Base-by-base conservation (phyloP, 306 rosid species). In the Begonia loranthoides region DNA sequence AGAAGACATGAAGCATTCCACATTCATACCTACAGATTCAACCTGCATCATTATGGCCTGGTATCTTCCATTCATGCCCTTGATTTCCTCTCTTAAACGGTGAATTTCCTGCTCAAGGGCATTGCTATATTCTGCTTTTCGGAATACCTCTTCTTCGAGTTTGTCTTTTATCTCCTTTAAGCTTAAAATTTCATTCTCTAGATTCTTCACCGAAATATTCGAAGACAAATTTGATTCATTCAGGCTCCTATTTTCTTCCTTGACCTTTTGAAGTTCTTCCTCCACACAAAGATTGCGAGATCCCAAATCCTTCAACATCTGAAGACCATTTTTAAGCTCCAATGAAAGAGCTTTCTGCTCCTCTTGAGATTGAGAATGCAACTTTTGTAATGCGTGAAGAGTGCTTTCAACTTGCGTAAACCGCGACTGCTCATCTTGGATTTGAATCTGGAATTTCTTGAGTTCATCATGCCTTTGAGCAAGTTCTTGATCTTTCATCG, bases 161-260 rank as follows among this genome's bases (percentile, higher is more conserved):
- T 81, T 83, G 60, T 83, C 94, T 68, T 92, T 92, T 59, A 92
- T 76, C 66, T 60, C 82, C 83, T 76, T 92, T 76, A 92, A 76
- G 73, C 66, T 71, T 10, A 70, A 74, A 48, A 83, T 72, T 68
- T 92, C 96, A 12, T 52, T 72, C 67, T 83, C 89, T 69, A 87
- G 75, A 66, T 66, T 69, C 67, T 73, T 55, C 14, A 7, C 36
- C 36, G 36, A 28, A 28, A 2, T 28, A 28, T 28, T 28, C 9
- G 36, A 28, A 28, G 36, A 28, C 9, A 28, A 4, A 28, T 7
- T 28, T 28, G 36, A 28, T 28, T 28, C 36, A 28, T 28, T 28
- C 36, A 92, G 70, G 66, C 70, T 73, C 71, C 56, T 76, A 70
- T 83, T 92, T 75, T 92, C 94, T 24, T 74, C 79, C 74, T 76